phyloP scores from a whole-genome alignment of 306 rosid species.

The Abrus pulchellus region DNA sequence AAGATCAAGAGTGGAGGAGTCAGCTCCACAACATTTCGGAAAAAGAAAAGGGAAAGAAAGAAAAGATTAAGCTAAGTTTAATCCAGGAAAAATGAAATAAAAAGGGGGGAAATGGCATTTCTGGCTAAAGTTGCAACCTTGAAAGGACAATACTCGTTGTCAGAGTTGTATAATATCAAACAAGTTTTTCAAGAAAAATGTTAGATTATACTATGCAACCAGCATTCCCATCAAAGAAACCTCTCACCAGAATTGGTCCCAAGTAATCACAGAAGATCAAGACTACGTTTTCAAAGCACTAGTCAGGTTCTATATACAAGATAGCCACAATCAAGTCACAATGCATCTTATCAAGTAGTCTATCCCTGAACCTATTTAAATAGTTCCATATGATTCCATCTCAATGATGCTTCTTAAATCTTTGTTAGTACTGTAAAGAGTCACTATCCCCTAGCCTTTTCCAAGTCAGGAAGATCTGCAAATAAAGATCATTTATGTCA shows the following conservation, averaged over 20 bases:
- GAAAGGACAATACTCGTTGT: background rate
- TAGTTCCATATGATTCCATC: conserved; percentile 40
- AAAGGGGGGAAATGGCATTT: background rate
- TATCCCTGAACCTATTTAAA: conserved; percentile 40
- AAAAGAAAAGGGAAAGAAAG: too few species aligned
- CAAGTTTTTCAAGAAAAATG: background rate
- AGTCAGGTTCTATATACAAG: conserved; percentile 50
- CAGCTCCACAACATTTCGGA: background rate
- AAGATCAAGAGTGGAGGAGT: background rate
- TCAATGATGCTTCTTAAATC: conserved; percentile 35
- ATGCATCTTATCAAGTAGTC: conserved; percentile 41
- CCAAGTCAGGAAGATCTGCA: conserved; percentile 96
- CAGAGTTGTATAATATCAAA: conserved; percentile 12
- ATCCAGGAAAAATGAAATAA: background rate
- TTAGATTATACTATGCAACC: conserved; percentile 29
- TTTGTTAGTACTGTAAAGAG: conserved; percentile 18
- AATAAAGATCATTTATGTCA: conserved; percentile 36
- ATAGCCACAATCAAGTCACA: conserved; percentile 34
- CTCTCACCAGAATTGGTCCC: conserved; percentile 36
- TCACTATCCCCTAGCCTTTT: conserved; percentile 77
- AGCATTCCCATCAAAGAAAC: conserved; percentile 31
- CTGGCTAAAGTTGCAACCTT: background rate
- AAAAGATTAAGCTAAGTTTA: too few species aligned
- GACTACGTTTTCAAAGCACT: conserved; percentile 31
- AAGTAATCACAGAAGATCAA: conserved; percentile 36